Base-by-base conservation (phyloP, 805 yeast genomes). In the Saccharomycopsis javanensis region DNA sequence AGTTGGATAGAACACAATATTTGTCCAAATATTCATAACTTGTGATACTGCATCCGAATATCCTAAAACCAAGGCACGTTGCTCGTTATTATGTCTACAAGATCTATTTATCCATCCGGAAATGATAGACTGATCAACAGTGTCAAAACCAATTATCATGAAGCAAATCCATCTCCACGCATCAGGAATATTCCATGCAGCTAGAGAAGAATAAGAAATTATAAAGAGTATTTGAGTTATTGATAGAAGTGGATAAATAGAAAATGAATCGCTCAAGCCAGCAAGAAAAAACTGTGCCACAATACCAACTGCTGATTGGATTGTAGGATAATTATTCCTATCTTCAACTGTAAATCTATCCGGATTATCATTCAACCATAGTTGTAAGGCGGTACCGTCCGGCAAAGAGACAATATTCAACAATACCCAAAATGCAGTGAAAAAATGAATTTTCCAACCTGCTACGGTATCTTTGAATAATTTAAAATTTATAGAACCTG, bases 361-460 rank as follows among this genome's bases (percentile, higher is more conserved):
- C 28, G 70, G 68, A 18, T 75, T 35, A 16, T 37, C 71, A 64
- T 71, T 68, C 50, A 77, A 74, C 88, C 83, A 82, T 63, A 78
- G 72, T 20, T 74, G 65, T 63, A 76, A 81, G 20, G 79, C 74
- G 33, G 84, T 83, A 11, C 80, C 73, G 2, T 77, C 48, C 3
- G 48, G 48, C 15, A 42, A 68, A n/a, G 76, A 77, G 63, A 77
- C 81, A 58, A 73, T 74, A 65, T 76, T 81, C 63, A 82, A 78
- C 64, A 81, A 73, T 34, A 81, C 71, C 61, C 79, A 76, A 75
- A 80, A 79, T 5, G 79, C 60, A 3, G 79, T 65, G 33, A 84
- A 68, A 3, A 79, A 72, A 63, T 80, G 82, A 50, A 84, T 65
- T 61, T 81, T 81, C 86, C 87, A 82, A 33, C 78, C 72, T 2